Base-by-base conservation (phyloP, 1,284 basidiomycete species). In the Microbotryum saponariae region DNA sequence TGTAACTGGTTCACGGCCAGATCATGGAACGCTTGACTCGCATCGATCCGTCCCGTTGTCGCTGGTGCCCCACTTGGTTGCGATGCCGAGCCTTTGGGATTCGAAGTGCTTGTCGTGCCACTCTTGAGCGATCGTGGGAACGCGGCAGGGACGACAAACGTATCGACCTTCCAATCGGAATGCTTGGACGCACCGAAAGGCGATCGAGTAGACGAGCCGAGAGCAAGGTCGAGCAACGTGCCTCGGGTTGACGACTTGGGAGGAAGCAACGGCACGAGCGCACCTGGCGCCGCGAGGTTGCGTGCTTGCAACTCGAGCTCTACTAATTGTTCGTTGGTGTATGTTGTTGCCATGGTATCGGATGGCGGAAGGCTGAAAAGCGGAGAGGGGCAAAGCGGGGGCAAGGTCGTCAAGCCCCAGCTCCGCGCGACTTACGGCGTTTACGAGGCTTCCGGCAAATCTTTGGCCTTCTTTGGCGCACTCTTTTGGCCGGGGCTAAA, bases 91-190 rank as follows among this genome's bases (percentile, higher is more conserved):
- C 37, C 37, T 14, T 42, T 42, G 14, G 37, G 5, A 16, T 49
- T 46, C n/a, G 16, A 4, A 8, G 62, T 27, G 6, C 8, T 45
- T 45, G 51, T 49, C 18, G 59, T 65, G 20, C 51, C 51, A 45
- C n/a, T 14, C 3, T 29, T 25, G 45, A 54, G 58, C 0, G 64
- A 54, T 6, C 67, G 60, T 4, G 65, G 67, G 52, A 63, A 69
- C 1, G 67, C 67, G 3, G 67, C 67, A 2, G 67, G 67, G 9
- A 67, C 21, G 29, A 55, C 25, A 29, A 59, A 59, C 1, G 61
- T 59, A 10, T 64, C 55, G 37, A 51, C 46, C 7, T 31, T 58
- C 67, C 67, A 67, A 45, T 58, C 65, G 33, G 58, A 55, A 27
- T n/a, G 47, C 6, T 33, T 23, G n/a, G 52, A 8, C 9, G 37